Percentiles rank a stretch among this genome's conserved stretches.
These are phyloP conservation scores for Leptographium galeiforme DNA, from an alignment of 2,329 filamentous ascomycete genomes.

Conservation along the genomic window DNA sequence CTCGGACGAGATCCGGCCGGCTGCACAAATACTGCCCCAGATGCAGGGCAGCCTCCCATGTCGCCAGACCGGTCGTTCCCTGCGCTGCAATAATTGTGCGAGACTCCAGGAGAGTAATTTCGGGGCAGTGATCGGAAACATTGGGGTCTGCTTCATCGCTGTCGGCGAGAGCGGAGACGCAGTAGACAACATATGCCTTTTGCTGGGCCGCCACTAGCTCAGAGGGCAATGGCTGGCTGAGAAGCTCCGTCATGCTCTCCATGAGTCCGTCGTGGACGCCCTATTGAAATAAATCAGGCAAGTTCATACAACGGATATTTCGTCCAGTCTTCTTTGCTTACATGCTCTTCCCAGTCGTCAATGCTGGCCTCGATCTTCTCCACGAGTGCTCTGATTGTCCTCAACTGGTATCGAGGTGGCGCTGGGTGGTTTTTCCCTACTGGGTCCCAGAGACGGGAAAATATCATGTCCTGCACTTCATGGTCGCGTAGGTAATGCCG, in stretches of 20 bases:
- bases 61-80: constrained; percentile 64
- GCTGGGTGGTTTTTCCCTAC: constrained; percentile 25
- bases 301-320: constrained; percentile 8
- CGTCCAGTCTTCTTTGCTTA: constrained; percentile 32
- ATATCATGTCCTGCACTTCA: constrained; percentile 41
- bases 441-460: constrained; percentile 38
- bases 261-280: neutral
- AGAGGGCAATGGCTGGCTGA: neutral
- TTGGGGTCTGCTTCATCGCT: neutral
- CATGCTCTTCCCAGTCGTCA: constrained; percentile 73
- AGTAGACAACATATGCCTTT: neutral
- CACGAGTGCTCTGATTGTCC: constrained; percentile 61
- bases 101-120: constrained; percentile 55
- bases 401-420: constrained; percentile 55
- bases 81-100: constrained; percentile 54
- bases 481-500: constrained; percentile 56
- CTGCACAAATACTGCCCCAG: constrained; percentile 53
- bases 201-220: neutral
- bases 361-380: constrained; percentile 60
- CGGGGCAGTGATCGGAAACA: neutral
- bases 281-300: neutral
- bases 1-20: constrained; percentile 29
- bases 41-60: constrained; percentile 70
- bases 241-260: neutral
- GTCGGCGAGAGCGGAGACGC: neutral